Conservation (phyloP, 768 basidiomycete genomes). For the Rhizopogon sp. region DNA sequence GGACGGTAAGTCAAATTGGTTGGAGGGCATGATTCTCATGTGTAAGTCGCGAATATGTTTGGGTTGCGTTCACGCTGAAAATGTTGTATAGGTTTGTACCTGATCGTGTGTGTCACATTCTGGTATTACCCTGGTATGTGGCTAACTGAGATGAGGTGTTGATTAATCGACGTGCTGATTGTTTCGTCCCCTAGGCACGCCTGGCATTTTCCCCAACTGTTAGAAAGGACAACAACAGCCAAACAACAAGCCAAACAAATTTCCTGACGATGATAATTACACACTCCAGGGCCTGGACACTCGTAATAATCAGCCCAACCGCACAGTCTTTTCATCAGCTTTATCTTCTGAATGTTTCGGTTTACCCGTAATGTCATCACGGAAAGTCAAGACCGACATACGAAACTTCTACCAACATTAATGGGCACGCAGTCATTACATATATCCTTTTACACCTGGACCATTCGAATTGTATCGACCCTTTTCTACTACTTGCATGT, state of each 20-base stretch:
- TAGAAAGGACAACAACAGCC: not conserved
- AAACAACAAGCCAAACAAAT: not conserved
- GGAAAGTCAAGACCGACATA: too few relatives aligned
- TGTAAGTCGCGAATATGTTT: conserved; percentile 30
- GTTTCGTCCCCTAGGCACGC: conserved; percentile 1
- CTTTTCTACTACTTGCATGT: too few relatives aligned
- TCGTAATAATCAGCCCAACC: not conserved
- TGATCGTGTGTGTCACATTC: conserved; percentile 51
- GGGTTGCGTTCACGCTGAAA: not conserved
- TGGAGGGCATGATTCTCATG: conserved; percentile 84
- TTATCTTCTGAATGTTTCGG: not conserved
- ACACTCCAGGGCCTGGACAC: too few relatives aligned
- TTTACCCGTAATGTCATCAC: too few relatives aligned
- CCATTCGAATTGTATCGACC: too few relatives aligned
- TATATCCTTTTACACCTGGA: too few relatives aligned
- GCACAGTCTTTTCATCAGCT: not conserved
- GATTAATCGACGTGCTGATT: not conserved
- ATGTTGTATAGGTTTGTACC: conserved; percentile 37
- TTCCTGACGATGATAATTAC: not conserved
- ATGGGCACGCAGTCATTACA: too few relatives aligned
- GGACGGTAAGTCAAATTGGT: conserved; percentile 89
- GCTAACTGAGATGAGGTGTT: too few relatives aligned
- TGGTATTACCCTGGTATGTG: conserved; percentile 47
- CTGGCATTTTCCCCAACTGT: not conserved
- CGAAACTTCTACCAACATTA: too few relatives aligned